A percentile compares a stretch with the other conserved stretches of the same genome.
Evolutionary conservation across 139 green algal genomes (phyloP).

Genomic region (Astrephomene gubernaculifera): DNA sequence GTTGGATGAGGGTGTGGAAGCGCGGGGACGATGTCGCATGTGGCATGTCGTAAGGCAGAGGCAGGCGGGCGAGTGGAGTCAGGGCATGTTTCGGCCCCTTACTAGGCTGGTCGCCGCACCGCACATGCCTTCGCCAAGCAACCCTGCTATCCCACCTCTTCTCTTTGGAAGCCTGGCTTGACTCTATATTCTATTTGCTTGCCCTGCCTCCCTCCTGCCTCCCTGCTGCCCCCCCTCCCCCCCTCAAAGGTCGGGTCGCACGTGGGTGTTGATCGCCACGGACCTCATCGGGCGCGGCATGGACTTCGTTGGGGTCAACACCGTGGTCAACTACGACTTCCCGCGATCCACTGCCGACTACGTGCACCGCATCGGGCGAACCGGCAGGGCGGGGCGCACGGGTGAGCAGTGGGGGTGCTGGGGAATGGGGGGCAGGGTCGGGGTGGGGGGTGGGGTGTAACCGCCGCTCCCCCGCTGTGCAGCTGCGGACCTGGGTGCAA

Average conservation of each 20-base stretch:
- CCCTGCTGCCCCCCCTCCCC: background rate
- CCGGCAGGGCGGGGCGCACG: constrained; percentile 66
- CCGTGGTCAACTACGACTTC: constrained; percentile 98
- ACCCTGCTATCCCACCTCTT: too few species aligned
- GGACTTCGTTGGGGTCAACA: constrained; percentile 94
- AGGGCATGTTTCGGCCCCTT: too few species aligned
- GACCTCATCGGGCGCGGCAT: constrained; percentile 94
- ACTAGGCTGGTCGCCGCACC: too few species aligned
- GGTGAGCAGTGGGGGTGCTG: constrained; percentile 14
- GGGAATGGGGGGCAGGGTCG: too few species aligned
- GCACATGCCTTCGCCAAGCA: too few species aligned
- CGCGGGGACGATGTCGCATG: too few species aligned
- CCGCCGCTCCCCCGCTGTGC: background rate
- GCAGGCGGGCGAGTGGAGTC: too few species aligned
- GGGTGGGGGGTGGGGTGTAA: background rate
- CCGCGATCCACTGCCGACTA: constrained; percentile 89
- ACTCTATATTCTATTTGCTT: too few species aligned
- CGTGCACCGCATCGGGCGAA: constrained; percentile 92
- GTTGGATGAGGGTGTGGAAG: too few species aligned
- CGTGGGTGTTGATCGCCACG: constrained; percentile 95
- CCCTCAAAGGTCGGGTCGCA: constrained; percentile 60
- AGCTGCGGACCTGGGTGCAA: too few species aligned
- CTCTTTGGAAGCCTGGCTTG: too few species aligned
- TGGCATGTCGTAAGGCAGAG: too few species aligned
- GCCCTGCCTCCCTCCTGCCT: background rate